Conservation (phyloP, 768 basidiomycete genomes). For the Leccinellum luteum region DNA sequence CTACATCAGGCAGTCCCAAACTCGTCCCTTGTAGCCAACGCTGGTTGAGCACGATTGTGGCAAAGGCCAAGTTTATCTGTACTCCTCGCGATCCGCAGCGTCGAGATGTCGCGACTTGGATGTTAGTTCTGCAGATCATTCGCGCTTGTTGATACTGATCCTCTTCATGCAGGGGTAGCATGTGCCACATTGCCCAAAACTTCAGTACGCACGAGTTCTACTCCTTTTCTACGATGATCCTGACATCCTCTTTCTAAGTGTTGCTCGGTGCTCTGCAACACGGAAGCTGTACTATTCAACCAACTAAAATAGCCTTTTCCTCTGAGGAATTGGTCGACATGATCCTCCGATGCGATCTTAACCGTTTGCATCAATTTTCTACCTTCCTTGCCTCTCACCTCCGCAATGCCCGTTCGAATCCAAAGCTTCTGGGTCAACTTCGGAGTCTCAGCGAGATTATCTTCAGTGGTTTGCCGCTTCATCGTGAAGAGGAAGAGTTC, state of each 20-base stretch:
- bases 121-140: conserved; percentile 46
- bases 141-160: conserved; percentile 28
- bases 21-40: conserved; percentile 68
- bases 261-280: conserved; percentile 69
- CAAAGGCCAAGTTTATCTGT: conserved; percentile 57
- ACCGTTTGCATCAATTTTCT: conserved; percentile 73
- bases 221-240: conserved; percentile 22
- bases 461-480: conserved; percentile 63
- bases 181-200: conserved; percentile 79
- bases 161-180: conserved; percentile 61
- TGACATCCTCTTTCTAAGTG: conserved; percentile 37
- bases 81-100: conserved; percentile 46
- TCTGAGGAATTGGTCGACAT: conserved; percentile 70
- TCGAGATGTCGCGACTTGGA: conserved; percentile 70
- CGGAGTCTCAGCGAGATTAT: conserved; percentile 58
- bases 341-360: conserved; percentile 64
- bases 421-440: conserved; percentile 59
- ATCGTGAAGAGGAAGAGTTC: conserved; percentile 69
- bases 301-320: conserved; percentile 61
- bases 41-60: conserved; percentile 60
- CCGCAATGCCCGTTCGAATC: conserved; percentile 53
- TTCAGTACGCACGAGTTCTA: conserved; percentile 53
- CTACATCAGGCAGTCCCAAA: conserved; percentile 81
- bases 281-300: conserved; percentile 70
- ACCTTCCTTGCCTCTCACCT: conserved; percentile 67